Evolutionary conservation across 1,284 basidiomycete genomes (phyloP).

Genomic region (Peniophora sp.): DNA sequence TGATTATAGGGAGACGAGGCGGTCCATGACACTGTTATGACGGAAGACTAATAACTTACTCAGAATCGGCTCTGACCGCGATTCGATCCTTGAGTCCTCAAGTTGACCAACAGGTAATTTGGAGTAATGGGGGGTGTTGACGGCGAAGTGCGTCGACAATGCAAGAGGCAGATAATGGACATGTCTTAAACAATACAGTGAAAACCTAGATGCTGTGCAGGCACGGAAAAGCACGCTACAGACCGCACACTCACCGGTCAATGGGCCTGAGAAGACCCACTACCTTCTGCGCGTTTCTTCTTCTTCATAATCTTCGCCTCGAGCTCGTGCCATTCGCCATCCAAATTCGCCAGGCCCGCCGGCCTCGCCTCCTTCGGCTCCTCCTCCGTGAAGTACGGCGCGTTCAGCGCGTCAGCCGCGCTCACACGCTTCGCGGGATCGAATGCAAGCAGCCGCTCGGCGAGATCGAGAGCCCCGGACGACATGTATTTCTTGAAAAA

Average conservation of each 20-base stretch:
- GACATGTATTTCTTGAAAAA: constrained; percentile 81
- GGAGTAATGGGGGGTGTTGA: too few relatives aligned
- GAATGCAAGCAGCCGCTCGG: constrained; percentile 75
- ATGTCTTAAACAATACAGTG: constrained; percentile 10
- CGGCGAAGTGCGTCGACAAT: constrained; percentile 1
- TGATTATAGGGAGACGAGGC: too few relatives aligned
- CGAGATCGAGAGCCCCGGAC: constrained; percentile 78
- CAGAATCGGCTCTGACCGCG: too few relatives aligned
- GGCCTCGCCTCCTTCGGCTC: constrained; percentile 71
- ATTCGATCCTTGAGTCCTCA: too few relatives aligned
- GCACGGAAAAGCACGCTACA: constrained; percentile 5
- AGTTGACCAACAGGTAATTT: too few relatives aligned
- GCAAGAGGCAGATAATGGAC: constrained; percentile 8
- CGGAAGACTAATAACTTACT: too few relatives aligned
- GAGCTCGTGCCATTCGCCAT: constrained; percentile 94
- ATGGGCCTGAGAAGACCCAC: constrained; percentile 15
- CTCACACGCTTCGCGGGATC: constrained; percentile 76
- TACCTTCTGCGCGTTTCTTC: constrained; percentile 62
- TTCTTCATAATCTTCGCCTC: constrained; percentile 83
- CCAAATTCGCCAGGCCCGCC: constrained; percentile 60
- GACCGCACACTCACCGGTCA: constrained; percentile 11
- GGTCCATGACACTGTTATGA: too few relatives aligned
- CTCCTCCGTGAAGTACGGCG: constrained; percentile 80
- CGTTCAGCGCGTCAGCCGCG: constrained; percentile 73
- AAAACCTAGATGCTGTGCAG: not conserved